Evolutionary conservation across 495 filamentous ascomycete genomes (phyloP).

Genomic region (Annulohypoxylon nitens): DNA sequence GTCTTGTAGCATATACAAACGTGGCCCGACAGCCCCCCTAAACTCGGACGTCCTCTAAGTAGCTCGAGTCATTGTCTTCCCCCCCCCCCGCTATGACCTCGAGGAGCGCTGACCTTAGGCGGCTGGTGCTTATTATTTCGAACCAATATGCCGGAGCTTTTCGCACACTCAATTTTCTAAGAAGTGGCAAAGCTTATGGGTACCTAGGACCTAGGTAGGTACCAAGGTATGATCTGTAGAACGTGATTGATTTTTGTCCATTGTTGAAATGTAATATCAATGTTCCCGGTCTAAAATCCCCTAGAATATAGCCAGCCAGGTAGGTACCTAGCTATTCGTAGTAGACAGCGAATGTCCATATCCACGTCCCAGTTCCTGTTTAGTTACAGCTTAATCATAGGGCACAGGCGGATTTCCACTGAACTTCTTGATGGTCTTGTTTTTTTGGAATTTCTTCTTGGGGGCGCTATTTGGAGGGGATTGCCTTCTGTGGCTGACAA

Average conservation of each 20-base stretch:
- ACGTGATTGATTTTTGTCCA: constrained; percentile 15
- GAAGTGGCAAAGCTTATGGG: constrained; percentile 7
- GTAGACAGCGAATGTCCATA: constrained; percentile 4
- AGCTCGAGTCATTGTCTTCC: constrained; percentile 19
- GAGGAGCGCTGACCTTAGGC: background rate
- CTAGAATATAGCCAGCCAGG: background rate
- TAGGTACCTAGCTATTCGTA: constrained; percentile 11
- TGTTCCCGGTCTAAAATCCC: background rate
- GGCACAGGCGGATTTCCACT: background rate
- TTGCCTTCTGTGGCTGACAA: background rate
- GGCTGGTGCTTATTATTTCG: constrained; percentile 22
- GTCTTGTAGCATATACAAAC: constrained; percentile 18
- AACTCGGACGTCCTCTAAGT: constrained; percentile 8
- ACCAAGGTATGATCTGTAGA: constrained; percentile 20
- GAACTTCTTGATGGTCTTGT: background rate
- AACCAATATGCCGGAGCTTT: background rate
- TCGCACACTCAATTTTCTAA: constrained; percentile 10
- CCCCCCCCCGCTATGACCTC: constrained; percentile 23
- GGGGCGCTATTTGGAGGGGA: background rate
- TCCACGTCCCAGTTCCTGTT: background rate
- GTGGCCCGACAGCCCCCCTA: constrained; percentile 14
- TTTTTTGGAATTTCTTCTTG: background rate
- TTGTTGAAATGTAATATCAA: constrained; percentile 18
- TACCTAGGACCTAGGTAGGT: background rate
- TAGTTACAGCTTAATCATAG: background rate